phyloP scores from a whole-genome alignment of 2,329 filamentous ascomycete species.

The Fusarium incarnatum region DNA sequence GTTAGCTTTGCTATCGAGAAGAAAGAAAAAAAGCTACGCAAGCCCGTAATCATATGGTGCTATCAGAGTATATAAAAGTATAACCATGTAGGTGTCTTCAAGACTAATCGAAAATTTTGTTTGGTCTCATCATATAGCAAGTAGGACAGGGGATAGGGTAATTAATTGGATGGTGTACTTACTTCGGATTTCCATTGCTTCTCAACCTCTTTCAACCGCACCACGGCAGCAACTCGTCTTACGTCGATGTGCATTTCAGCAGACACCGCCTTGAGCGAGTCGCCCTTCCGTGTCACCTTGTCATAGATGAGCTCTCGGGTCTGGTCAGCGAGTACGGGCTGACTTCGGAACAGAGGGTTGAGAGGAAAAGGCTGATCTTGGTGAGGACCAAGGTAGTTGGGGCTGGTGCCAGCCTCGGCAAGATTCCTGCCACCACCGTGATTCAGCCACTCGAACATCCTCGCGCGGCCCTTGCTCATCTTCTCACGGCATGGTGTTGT shows the following conservation, averaged over 20 bases:
- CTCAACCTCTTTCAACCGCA: conserved; percentile 87
- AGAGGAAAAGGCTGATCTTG: conserved; percentile 74
- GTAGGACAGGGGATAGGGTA: conserved; percentile 5
- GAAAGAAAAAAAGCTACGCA: not conserved
- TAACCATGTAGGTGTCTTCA: conserved; percentile 96
- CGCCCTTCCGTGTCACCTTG: conserved; percentile 72
- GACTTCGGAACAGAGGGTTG: conserved; percentile 77
- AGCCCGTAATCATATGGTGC: conserved; percentile 19
- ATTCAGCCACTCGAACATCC: conserved; percentile 56
- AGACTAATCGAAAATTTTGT: conserved; percentile 98
- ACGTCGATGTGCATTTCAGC: conserved; percentile 83
- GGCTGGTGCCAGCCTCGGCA: conserved; percentile 42
- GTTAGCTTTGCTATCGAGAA: conserved; percentile 39
- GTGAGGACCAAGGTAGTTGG: conserved; percentile 55
- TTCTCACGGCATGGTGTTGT: conserved; percentile 55
- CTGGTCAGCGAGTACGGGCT: conserved; percentile 78
- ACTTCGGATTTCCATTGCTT: conserved; percentile 81
- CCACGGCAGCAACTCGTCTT: conserved; percentile 84
- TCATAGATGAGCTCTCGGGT: conserved; percentile 80
- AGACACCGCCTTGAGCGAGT: conserved; percentile 80
- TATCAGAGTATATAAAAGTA: conserved; percentile 55
- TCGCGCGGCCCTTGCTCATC: conserved; percentile 52
- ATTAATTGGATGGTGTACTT: conserved; percentile 54
- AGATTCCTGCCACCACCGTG: conserved; percentile 42
- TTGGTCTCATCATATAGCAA: conserved; percentile 68